Conservation (phyloP, 2,329 filamentous ascomycete genomes). For the Coniochaeta ligniaria region DNA sequence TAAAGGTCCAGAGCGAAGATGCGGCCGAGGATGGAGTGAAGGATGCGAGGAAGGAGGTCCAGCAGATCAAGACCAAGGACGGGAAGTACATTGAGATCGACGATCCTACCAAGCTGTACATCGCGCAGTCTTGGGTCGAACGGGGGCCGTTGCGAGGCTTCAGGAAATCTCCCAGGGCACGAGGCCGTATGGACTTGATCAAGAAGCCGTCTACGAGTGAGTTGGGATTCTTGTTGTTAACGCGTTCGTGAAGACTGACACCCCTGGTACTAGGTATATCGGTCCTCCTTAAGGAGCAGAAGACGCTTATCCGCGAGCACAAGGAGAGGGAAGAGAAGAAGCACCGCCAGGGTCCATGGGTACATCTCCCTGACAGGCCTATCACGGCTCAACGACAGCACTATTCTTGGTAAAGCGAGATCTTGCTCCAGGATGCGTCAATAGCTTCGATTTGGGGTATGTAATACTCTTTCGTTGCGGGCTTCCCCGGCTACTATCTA, state of each 20-base stretch:
- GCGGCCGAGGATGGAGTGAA: conserved; percentile 15
- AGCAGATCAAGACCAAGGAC: conserved; percentile 64
- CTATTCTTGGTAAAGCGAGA: conserved; percentile 69
- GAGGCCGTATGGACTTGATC: conserved; percentile 63
- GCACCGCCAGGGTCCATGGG: conserved; percentile 72
- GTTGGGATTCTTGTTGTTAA: conserved; percentile 25
- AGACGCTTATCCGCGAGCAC: conserved; percentile 74
- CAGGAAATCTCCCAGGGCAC: conserved; percentile 64
- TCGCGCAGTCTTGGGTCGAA: conserved; percentile 90
- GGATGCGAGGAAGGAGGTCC: conserved; percentile 13
- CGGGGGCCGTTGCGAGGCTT: conserved; percentile 56
- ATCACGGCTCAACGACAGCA: conserved; percentile 81
- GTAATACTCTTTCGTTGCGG: background rate
- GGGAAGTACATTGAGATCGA: conserved; percentile 63
- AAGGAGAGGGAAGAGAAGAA: conserved; percentile 73
- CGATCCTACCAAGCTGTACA: conserved; percentile 78
- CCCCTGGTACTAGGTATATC: conserved; percentile 52
- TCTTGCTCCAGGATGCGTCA: background rate
- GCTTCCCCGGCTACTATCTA: background rate
- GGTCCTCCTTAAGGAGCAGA: conserved; percentile 86
- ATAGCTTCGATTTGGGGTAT: conserved; percentile 1
- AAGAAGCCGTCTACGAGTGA: conserved; percentile 67
- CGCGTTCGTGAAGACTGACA: conserved; percentile 11
- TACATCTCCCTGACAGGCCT: conserved; percentile 78
- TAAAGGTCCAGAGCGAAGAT: conserved; percentile 23